Evolutionary conservation across 2,329 filamentous ascomycete species (phyloP).

Genomic region (Sporothrix brasiliensis): DNA sequence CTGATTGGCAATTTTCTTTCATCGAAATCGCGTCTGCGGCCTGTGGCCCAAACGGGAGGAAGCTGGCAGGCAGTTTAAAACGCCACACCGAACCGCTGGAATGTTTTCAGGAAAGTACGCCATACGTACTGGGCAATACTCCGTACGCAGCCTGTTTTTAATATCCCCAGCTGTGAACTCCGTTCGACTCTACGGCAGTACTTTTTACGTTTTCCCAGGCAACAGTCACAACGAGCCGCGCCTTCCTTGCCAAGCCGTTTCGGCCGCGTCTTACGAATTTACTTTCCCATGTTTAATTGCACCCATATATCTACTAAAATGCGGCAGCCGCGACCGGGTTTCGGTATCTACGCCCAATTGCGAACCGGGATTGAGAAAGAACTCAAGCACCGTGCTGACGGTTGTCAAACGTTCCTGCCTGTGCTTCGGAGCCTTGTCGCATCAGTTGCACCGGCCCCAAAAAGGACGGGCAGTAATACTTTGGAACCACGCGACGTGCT

Average conservation of each 20-base stretch:
- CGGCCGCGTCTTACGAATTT: constrained; percentile 11
- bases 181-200: too few species aligned
- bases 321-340: constrained; percentile 20
- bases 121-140: too few species aligned
- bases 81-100: neutral
- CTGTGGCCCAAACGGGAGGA: neutral
- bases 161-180: neutral
- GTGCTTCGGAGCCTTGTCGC: constrained; percentile 10
- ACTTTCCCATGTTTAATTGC: neutral
- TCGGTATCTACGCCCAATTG: neutral
- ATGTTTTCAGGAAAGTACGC: neutral
- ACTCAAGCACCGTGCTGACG: constrained; percentile 17
- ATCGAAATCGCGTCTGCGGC: neutral
- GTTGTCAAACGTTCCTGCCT: constrained; percentile 3
- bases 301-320: neutral
- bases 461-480: neutral
- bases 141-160: neutral
- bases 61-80: neutral
- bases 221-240: neutral
- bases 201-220: too few species aligned
- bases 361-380: constrained; percentile 3
- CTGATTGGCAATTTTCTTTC: constrained; percentile 18
- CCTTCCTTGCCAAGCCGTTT: neutral
- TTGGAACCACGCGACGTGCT: neutral
- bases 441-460: neutral